phyloP scores from a whole-genome alignment of 495 filamentous ascomycete genomes.

The Sordaria brevicollis region DNA sequence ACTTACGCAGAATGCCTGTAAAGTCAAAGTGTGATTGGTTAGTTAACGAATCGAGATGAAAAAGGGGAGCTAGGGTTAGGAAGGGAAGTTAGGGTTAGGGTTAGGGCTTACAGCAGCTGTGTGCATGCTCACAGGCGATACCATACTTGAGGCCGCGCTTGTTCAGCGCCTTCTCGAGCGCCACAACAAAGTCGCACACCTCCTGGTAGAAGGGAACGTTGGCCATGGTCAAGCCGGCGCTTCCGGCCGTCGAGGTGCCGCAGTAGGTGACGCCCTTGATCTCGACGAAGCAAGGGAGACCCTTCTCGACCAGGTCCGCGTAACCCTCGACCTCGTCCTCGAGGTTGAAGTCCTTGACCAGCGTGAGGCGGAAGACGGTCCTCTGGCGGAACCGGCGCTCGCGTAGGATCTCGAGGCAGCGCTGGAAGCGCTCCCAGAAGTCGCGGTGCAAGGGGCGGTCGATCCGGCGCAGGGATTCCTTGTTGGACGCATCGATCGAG shows the following conservation, averaged over 20 bases:
- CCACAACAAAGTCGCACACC: conserved; percentile 66
- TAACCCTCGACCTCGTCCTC: conserved; percentile 89
- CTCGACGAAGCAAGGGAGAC: conserved; percentile 82
- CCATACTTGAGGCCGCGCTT: conserved; percentile 69
- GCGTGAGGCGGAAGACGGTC: conserved; percentile 88
- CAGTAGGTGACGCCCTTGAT: conserved; percentile 97
- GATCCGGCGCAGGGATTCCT: conserved; percentile 75
- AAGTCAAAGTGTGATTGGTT: too few relatives aligned
- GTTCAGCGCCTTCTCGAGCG: conserved; percentile 54
- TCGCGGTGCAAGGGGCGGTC: conserved; percentile 89
- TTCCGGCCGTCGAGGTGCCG: conserved; percentile 70
- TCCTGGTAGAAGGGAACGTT: conserved; percentile 95
- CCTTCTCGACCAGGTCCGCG: conserved; percentile 74
- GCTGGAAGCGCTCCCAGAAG: conserved; percentile 91
- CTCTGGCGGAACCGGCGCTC: conserved; percentile 72
- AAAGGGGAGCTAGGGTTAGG: too few relatives aligned
- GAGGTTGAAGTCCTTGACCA: conserved; percentile 93
- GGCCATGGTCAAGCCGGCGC: conserved; percentile 81
- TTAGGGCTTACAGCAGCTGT: conserved; percentile 97
- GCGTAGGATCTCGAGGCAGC: conserved; percentile 80
- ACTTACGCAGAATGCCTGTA: too few relatives aligned
- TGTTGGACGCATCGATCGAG: conserved; percentile 86
- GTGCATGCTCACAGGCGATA: conserved; percentile 87
- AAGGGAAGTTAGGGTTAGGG: too few relatives aligned
- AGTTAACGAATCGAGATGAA: too few relatives aligned